A percentile compares a stretch with the other conserved stretches of the same genome.
Evolutionary conservation across 1,284 basidiomycete genomes (phyloP).

Genomic region (Ganoderma sp.): DNA sequence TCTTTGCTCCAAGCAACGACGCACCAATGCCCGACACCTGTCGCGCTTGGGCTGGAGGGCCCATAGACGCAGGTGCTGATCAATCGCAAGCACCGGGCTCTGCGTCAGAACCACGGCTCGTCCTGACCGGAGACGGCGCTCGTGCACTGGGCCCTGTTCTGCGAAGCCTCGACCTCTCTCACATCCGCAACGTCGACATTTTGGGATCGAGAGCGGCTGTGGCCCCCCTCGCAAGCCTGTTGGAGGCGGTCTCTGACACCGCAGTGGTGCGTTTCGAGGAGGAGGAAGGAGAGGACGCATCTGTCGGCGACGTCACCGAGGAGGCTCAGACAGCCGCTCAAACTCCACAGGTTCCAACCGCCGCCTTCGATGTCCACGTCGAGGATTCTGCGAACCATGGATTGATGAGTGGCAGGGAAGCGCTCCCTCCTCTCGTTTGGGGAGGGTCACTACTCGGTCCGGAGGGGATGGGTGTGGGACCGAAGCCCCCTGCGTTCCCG

Average conservation of each 20-base stretch:
- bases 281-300: not conserved
- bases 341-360: not conserved
- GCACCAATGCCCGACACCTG: not conserved
- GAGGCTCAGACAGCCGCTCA: not conserved
- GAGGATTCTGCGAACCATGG: not conserved
- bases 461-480: not conserved
- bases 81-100: not conserved
- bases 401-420: not conserved
- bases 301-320: not conserved
- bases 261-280: not conserved
- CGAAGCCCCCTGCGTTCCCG: not conserved
- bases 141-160: not conserved
- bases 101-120: not conserved
- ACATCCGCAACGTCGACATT: not conserved
- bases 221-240: not conserved
- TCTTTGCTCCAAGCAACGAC: not conserved
- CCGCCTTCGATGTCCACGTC: too few relatives aligned
- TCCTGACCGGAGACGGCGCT: slow-evolving; percentile 5
- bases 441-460: not conserved
- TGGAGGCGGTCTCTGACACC: not conserved
- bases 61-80: not conserved
- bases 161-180: not conserved
- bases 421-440: not conserved
- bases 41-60: slow-evolving; percentile 3
- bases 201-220: not conserved